phyloP scores from a whole-genome alignment of 371 early-diverging fungal genomes.

The Choanephora cucurbitarum region DNA sequence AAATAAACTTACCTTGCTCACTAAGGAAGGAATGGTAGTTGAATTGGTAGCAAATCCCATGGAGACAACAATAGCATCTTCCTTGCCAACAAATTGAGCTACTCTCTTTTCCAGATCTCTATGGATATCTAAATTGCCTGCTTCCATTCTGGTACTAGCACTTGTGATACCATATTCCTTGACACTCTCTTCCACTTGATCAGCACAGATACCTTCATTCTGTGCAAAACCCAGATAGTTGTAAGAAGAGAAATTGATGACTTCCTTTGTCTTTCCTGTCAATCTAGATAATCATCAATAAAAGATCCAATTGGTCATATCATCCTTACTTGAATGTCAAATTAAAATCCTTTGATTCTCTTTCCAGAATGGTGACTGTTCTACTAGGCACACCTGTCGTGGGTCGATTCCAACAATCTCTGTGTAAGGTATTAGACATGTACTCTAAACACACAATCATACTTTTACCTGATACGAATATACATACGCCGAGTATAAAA shows the following conservation, averaged over 20 bases:
- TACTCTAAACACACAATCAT: no score
- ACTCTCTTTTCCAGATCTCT: slow-evolving; percentile 87
- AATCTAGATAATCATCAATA: slow-evolving; percentile 30
- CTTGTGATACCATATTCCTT: slow-evolving; percentile 66
- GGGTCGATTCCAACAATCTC: slow-evolving; percentile 58
- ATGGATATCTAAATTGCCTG: slow-evolving; percentile 72
- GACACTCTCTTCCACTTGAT: slow-evolving; percentile 82
- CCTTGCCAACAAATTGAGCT: slow-evolving; percentile 79
- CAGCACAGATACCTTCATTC: slow-evolving; percentile 88
- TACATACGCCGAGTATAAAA: slow-evolving; percentile 97
- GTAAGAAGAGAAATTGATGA: slow-evolving; percentile 97
- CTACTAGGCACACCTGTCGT: slow-evolving; percentile 31
- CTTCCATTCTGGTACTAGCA: slow-evolving; percentile 74
- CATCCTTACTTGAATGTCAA: slow-evolving; percentile 19
- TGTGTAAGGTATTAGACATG: no score
- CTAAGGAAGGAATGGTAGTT: slow-evolving; percentile 93
- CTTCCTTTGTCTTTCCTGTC: slow-evolving; percentile 81
- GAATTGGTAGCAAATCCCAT: slow-evolving; percentile 96
- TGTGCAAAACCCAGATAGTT: slow-evolving; percentile 99
- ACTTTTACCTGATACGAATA: slow-evolving; percentile 78
- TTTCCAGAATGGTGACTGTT: slow-evolving; percentile 27
- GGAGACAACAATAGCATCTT: slow-evolving; percentile 44
- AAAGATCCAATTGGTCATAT: no score
- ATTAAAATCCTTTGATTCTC: slow-evolving; percentile 32
- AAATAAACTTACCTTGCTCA: slow-evolving; percentile 72